phyloP scores from a whole-genome alignment of 2,329 filamentous ascomycete genomes.

The Tympanopsis confertula region DNA sequence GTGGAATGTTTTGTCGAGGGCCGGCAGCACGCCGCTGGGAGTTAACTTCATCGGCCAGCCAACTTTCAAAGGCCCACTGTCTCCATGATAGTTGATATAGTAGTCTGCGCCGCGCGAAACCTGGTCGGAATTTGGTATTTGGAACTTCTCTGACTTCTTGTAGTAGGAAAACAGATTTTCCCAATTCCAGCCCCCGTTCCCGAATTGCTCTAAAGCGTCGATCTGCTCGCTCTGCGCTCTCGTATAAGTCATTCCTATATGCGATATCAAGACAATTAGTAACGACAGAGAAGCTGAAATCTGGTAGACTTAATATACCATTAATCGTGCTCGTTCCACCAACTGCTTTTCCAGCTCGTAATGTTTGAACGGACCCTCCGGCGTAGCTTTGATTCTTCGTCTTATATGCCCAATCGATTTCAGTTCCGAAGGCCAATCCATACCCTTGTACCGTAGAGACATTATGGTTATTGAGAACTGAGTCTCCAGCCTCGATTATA shows the following conservation, averaged over 20 bases:
- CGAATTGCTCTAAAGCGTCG: constrained; percentile 20
- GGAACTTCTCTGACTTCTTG: constrained; percentile 7
- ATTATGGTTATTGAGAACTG: neutral
- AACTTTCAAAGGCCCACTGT: constrained; percentile 15
- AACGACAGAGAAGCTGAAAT: no score
- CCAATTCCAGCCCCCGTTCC: constrained; percentile 21
- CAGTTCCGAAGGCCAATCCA: neutral
- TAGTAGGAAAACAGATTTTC: constrained; percentile 13
- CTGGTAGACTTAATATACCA: neutral
- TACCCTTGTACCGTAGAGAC: neutral
- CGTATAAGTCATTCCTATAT: constrained; percentile 19
- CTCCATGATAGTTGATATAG: constrained; percentile 11
- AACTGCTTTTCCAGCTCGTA: neutral
- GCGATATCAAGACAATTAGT: no score
- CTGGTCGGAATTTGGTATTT: constrained; percentile 2
- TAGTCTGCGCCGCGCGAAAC: constrained; percentile 5
- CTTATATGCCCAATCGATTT: neutral
- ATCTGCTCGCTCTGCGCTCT: constrained; percentile 20
- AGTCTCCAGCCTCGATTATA: neutral
- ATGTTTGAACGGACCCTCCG: neutral
- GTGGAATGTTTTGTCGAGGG: constrained; percentile 18
- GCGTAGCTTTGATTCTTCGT: neutral
- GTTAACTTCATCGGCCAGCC: constrained; percentile 15
- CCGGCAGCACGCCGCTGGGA: constrained; percentile 17
- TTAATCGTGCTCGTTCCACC: neutral